These are phyloP conservation scores for Gnaphalium uliginosum DNA, from an alignment of 129 eudicot species.

Conservation along the genomic window DNA sequence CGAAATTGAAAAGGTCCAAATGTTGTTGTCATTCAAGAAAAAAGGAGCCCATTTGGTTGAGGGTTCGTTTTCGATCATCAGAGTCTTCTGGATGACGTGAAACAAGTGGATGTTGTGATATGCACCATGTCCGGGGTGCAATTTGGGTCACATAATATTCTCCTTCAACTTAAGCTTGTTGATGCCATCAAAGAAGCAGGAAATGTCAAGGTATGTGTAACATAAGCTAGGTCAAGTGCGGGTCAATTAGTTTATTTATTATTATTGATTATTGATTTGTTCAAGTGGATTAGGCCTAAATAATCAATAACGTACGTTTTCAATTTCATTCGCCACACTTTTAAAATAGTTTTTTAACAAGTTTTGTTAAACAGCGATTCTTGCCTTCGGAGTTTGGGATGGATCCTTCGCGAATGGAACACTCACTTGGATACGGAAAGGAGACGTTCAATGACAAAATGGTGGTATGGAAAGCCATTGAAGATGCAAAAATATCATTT, in stretches of 20 bases:
- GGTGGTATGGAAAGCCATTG: slow-evolving; percentile 51
- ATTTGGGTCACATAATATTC: slow-evolving; percentile 48
- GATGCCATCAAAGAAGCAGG: slow-evolving; percentile 89
- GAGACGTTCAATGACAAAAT: slow-evolving; percentile 46
- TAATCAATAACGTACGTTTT: too few relatives aligned
- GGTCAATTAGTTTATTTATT: too few relatives aligned
- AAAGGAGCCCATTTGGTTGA: slow-evolving; percentile 53
- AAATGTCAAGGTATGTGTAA: slow-evolving; percentile 51
- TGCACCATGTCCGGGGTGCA: slow-evolving; percentile 60
- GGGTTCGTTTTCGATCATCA: slow-evolving; percentile 59
- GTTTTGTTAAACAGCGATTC: slow-evolving; percentile 36
- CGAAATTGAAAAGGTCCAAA: slow-evolving; percentile 51
- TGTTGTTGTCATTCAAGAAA: slow-evolving; percentile 42
- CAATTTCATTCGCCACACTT: too few relatives aligned
- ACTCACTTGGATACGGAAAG: slow-evolving; percentile 37
- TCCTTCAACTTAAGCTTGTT: slow-evolving; percentile 65
- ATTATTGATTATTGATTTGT: too few relatives aligned
- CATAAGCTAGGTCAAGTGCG: too few relatives aligned
- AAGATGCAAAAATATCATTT: slow-evolving; percentile 44
- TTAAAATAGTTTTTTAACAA: too few relatives aligned
- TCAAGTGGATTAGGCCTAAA: too few relatives aligned
- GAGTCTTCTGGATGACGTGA: slow-evolving; percentile 62
- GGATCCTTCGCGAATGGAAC: slow-evolving; percentile 44
- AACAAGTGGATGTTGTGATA: slow-evolving; percentile 70
- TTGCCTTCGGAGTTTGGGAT: slow-evolving; percentile 63